These are phyloP conservation scores for Solanum dulcamara DNA, from an alignment of 257 asterid genomes.

Conservation along the genomic window DNA sequence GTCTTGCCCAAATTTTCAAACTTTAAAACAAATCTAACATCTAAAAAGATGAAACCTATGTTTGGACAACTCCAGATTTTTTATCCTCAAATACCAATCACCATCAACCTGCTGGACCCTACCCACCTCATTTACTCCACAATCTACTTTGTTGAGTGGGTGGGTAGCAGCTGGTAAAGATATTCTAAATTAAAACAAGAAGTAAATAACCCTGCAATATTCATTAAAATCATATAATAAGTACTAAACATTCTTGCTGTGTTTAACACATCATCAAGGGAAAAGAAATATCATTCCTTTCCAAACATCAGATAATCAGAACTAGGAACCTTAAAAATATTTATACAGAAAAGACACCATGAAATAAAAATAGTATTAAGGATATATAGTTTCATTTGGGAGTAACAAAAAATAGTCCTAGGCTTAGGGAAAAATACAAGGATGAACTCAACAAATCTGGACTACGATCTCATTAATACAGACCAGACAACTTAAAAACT, in stretches of 20 bases:
- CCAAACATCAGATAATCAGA: not conserved
- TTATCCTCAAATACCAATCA: not conserved
- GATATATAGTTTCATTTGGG: not conserved
- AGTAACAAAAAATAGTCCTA: not conserved
- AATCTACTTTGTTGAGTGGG: not conserved
- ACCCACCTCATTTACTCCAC: not conserved
- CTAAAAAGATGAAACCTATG: not conserved
- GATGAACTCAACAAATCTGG: conserved; percentile 13
- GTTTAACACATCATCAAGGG: not conserved
- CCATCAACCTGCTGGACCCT: not conserved
- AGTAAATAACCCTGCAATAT: not conserved
- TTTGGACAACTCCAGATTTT: not conserved
- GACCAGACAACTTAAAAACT: conserved; percentile 32
- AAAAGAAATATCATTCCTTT: no score
- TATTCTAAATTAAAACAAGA: not conserved
- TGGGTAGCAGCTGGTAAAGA: not conserved
- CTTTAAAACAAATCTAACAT: not conserved
- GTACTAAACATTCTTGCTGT: no score
- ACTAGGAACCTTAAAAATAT: not conserved
- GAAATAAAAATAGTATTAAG: not conserved
- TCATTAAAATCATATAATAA: not conserved
- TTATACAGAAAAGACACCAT: not conserved
- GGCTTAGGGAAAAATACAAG: conserved; percentile 12
- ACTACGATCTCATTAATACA: conserved; percentile 19
- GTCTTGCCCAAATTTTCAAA: not conserved